phyloP scores from a whole-genome alignment of 2,329 filamentous ascomycete species.

The Fusarium sp. region DNA sequence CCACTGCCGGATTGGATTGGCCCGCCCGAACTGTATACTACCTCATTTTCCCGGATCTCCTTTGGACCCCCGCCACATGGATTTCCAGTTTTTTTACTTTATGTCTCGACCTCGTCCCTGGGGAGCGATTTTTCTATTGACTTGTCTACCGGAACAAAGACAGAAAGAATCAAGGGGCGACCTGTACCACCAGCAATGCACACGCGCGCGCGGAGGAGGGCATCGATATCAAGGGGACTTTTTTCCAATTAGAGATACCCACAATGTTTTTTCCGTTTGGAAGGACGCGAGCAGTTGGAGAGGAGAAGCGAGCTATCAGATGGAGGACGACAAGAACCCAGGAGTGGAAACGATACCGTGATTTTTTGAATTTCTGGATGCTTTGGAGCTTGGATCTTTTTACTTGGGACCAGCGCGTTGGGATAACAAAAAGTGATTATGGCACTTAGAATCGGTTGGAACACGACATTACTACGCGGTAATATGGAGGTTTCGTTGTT shows the following conservation, averaged over 20 bases:
- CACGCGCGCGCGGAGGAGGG: conserved; percentile 47
- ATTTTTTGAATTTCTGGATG: conserved; percentile 26
- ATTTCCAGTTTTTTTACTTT: conserved; percentile 44
- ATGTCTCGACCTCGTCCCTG: conserved; percentile 46
- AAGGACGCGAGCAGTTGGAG: conserved; percentile 50
- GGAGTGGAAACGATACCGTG: conserved; percentile 31
- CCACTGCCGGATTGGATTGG: conserved; percentile 44
- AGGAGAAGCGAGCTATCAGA: conserved; percentile 38
- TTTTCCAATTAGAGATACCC: conserved; percentile 58
- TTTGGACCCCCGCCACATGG: conserved; percentile 44
- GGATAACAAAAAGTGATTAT: conserved; percentile 50
- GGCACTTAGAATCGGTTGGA: conserved; percentile 48
- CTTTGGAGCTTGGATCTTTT: conserved; percentile 39
- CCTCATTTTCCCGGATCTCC: conserved; percentile 47
- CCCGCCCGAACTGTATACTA: conserved; percentile 51
- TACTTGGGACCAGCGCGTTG: conserved; percentile 39
- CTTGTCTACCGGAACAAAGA: conserved; percentile 44
- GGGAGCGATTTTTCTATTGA: conserved; percentile 46
- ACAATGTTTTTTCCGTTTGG: conserved; percentile 50
- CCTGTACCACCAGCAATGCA: conserved; percentile 54
- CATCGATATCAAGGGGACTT: conserved; percentile 51
- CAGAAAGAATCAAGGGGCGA: conserved; percentile 49
- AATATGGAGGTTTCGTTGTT: conserved; percentile 46
- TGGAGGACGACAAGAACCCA: conserved; percentile 15
- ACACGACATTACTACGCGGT: conserved; percentile 48